phyloP scores from a whole-genome alignment of 805 yeast genomes.

The Candida schatavii region DNA sequence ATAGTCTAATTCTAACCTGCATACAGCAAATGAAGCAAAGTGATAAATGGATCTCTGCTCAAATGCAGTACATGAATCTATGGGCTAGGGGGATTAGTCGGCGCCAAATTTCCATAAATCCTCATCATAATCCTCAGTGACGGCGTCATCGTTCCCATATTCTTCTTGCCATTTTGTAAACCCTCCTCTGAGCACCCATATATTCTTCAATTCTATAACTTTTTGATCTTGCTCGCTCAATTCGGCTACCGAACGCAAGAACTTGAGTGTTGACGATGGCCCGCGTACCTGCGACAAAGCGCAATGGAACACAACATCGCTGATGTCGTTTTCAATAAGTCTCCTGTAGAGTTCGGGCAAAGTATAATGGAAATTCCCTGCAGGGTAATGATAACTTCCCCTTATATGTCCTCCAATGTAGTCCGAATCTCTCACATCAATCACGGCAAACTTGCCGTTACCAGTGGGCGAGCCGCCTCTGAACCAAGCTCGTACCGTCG shows the following conservation, averaged over 20 bases:
- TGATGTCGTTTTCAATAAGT: slow-evolving; percentile 27
- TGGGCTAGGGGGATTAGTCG: too few relatives aligned
- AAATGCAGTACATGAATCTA: too few relatives aligned
- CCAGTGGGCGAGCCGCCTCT: slow-evolving; percentile 35
- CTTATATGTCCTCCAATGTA: slow-evolving; percentile 72
- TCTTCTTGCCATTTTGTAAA: slow-evolving; percentile 77
- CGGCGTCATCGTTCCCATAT: slow-evolving; percentile 63
- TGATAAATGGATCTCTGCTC: too few relatives aligned
- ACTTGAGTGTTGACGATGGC: slow-evolving; percentile 74
- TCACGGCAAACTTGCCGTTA: slow-evolving; percentile 46
- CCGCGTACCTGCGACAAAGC: slow-evolving; percentile 90
- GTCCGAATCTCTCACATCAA: slow-evolving; percentile 88
- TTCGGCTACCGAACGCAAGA: slow-evolving; percentile 45
- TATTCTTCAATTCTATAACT: slow-evolving; percentile 37
- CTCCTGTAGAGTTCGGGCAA: slow-evolving; percentile 37
- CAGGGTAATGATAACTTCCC: slow-evolving; percentile 55
- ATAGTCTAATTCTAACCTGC: too few relatives aligned
- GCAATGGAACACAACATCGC: slow-evolving; percentile 82
- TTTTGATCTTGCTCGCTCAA: slow-evolving; percentile 21
- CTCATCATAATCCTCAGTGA: slow-evolving; percentile 51
- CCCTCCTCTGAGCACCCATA: slow-evolving; percentile 81
- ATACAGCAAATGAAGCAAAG: too few relatives aligned
- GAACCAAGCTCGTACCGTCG: slow-evolving; percentile 47
- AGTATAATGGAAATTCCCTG: slow-evolving; percentile 39
- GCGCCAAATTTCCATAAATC: slow-evolving; percentile 32